These are phyloP conservation scores for Kwoniella shandongensis DNA, from an alignment of 768 basidiomycete genomes.

Conservation along the genomic window DNA sequence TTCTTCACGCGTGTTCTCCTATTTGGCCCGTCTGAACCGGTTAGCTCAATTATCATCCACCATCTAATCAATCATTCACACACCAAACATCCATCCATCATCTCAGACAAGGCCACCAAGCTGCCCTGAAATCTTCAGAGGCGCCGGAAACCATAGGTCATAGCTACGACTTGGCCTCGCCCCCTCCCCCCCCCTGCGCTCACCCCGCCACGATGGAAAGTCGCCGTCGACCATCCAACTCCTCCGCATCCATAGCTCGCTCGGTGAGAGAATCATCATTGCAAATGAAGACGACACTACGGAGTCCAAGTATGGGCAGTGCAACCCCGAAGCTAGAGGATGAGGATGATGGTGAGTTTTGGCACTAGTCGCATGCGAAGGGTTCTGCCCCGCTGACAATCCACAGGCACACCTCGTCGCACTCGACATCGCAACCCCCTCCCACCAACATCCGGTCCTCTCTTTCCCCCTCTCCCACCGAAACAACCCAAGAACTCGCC, in stretches of 20 bases:
- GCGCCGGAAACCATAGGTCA: too few species aligned
- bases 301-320: constrained; percentile 33
- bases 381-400: too few species aligned
- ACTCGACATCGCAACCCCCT: constrained; percentile 55
- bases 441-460: constrained; percentile 61
- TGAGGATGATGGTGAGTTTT: constrained; percentile 42
- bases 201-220: constrained; percentile 9
- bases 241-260: constrained; percentile 16
- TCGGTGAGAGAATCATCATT: constrained; percentile 12
- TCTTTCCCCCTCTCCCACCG: constrained; percentile 50
- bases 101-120: too few species aligned
- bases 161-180: too few species aligned
- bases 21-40: too few species aligned
- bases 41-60: constrained; percentile 3
- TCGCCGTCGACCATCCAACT: constrained; percentile 9
- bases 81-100: too few species aligned
- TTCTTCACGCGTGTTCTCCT: too few species aligned
- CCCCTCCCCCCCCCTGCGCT: neutral
- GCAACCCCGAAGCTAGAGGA: constrained; percentile 31
- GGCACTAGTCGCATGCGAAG: neutral
- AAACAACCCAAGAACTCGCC: constrained; percentile 55
- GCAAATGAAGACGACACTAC: constrained; percentile 9
- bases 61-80: too few species aligned
- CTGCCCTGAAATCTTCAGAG: too few species aligned
- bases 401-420: constrained; percentile 30